Conservation (phyloP, 805 yeast species). For the Phaffomyces antillensis region DNA sequence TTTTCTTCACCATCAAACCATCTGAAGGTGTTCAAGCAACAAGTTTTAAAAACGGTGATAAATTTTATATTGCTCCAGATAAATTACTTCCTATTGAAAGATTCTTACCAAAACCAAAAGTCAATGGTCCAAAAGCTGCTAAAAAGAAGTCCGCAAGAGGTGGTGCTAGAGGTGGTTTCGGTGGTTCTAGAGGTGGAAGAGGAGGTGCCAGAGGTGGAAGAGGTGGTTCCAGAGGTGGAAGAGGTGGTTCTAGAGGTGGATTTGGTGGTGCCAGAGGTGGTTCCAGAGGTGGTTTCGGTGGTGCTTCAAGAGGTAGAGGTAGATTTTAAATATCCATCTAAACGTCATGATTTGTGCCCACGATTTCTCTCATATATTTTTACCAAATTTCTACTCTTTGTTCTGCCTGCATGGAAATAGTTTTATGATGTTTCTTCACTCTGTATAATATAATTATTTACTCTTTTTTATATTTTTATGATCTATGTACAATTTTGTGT, state of each 20-base stretch:
- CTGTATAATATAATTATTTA: conserved; percentile 3
- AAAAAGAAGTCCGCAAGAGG: conserved; percentile 43
- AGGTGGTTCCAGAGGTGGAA: conserved; percentile 30
- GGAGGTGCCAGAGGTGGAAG: conserved; percentile 31
- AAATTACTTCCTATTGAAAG: conserved; percentile 93
- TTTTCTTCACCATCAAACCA: conserved; percentile 94
- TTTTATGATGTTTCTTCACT: background rate
- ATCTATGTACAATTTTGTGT: background rate
- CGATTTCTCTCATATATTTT: background rate
- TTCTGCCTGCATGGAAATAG: conserved; percentile 2
- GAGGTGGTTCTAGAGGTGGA: conserved; percentile 24
- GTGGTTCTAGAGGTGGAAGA: conserved; percentile 17
- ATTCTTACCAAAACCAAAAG: conserved; percentile 94
- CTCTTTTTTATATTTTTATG: background rate
- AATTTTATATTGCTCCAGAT: conserved; percentile 92
- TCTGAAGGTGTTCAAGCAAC: conserved; percentile 93
- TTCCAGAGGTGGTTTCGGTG: conserved; percentile 30
- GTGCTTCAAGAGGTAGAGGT: conserved; percentile 24
- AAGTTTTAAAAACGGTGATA: conserved; percentile 92
- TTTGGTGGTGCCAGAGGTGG: conserved; percentile 23
- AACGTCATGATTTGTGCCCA: background rate
- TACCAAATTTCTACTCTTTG: background rate
- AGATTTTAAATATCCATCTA: conserved; percentile 14
- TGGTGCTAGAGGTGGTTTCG: conserved; percentile 26
- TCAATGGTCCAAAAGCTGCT: conserved; percentile 73